Evolutionary conservation across 768 basidiomycete genomes (phyloP), one percentile per base, ranked within the genome.

Genomic region (Boletus vinaceobasis): DNA sequence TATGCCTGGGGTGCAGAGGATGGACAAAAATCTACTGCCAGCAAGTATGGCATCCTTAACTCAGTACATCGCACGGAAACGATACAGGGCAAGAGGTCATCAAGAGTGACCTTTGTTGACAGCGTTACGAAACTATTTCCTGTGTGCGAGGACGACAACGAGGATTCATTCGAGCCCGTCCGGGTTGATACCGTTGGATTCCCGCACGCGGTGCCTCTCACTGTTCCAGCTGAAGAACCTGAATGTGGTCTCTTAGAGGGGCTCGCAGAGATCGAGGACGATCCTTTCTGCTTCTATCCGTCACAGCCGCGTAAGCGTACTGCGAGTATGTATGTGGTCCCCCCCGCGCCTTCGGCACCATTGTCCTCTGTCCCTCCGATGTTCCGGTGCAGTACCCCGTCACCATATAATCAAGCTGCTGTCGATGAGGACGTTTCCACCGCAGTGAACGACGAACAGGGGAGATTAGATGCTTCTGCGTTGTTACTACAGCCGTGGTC

Each of bases 1-100:
- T 64, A 65, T 47, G 64, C 64, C 29, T 77, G 78, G 74, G 65
- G 70, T 29, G 66, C 68, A 2, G 73, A 74, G n/a, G 75, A 76
- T n/a, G 67, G 61, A 36, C 73, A 68, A 26, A 64, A 60, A 39
- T 55, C 55, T 29, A 55, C 52, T 14, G 50, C 49, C 2, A 46
- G 55, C 46, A 64, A 57, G 50, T 52, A 63, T 48, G 62, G 62
- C 51, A 55, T 50, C 21, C 56, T 70, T 21, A 62, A 32, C 2
- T 42, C 57, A 29, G 50, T 48, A 23, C 65, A 29, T 44, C 44
- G 15, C 42, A 55, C 35, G 45, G 63, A 63, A 37, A 60, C 55
- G 17, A 36, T 57, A 9, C 36, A 43, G 33, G 39, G 51, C 29
- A 69, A 57, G 53, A 62, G 58, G 38, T 4, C 52, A n/a, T n/a